phyloP scores from a whole-genome alignment of 2,329 filamentous ascomycete genomes.

The Aspergillus phoenicis region DNA sequence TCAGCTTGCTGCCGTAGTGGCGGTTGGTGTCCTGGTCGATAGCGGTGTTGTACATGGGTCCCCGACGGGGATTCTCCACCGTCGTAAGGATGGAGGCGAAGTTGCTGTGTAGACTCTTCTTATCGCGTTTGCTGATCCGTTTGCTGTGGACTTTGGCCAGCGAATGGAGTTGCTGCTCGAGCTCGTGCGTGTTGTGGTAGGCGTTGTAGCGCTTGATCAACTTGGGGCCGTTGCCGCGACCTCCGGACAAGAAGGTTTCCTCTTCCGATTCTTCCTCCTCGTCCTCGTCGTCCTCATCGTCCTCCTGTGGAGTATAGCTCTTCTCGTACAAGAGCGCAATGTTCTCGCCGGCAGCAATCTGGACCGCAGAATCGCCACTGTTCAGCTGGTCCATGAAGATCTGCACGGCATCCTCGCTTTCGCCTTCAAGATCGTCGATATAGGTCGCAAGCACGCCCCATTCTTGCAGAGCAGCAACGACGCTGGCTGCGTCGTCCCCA shows the following conservation, averaged over 20 bases:
- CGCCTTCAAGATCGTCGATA: slow-evolving; percentile 71
- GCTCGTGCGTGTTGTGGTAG: slow-evolving; percentile 64
- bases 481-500: slow-evolving; percentile 68
- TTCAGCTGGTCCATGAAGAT: slow-evolving; percentile 85
- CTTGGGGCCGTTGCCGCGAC: slow-evolving; percentile 38
- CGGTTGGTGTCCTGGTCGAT: slow-evolving; percentile 62
- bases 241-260: slow-evolving; percentile 27
- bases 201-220: slow-evolving; percentile 67
- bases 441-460: slow-evolving; percentile 82
- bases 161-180: slow-evolving; percentile 61
- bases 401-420: slow-evolving; percentile 73
- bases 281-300: slow-evolving; percentile 59
- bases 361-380: slow-evolving; percentile 70
- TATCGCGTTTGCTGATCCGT: slow-evolving; percentile 66
- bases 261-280: slow-evolving; percentile 47
- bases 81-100: slow-evolving; percentile 69
- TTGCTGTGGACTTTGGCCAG: slow-evolving; percentile 64
- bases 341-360: slow-evolving; percentile 75
- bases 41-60: slow-evolving; percentile 67
- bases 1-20: slow-evolving; percentile 64
- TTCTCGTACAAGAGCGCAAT: slow-evolving; percentile 84
- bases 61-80: slow-evolving; percentile 66
- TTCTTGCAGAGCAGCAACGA: slow-evolving; percentile 72
- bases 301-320: slow-evolving; percentile 60
- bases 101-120: slow-evolving; percentile 65